A percentile compares a stretch with the other conserved stretches of the same genome.
These are phyloP conservation scores for Chlamydomonas sphaeroides DNA, from an alignment of 139 green algal species.

Conservation along the genomic window DNA sequence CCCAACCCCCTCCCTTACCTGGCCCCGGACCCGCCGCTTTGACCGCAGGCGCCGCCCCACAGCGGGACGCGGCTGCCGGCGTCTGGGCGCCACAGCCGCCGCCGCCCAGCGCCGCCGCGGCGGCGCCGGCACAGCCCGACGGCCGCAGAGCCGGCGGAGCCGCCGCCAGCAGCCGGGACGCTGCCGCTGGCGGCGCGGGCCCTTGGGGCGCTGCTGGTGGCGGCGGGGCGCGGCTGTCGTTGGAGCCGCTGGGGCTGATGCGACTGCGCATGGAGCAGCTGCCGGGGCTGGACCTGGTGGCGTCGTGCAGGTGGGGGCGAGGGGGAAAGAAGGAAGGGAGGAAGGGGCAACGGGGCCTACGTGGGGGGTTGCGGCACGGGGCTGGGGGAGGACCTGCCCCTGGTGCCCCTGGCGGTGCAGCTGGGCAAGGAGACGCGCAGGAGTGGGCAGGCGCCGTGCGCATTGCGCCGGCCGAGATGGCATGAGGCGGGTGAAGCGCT, in stretches of 20 bases:
- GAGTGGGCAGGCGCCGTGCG: too few species aligned
- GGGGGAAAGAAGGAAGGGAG: not conserved
- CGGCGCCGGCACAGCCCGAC: not conserved
- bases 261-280: not conserved
- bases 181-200: not conserved
- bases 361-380: not conserved
- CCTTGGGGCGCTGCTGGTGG: not conserved
- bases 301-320: conserved; percentile 20
- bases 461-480: too few species aligned
- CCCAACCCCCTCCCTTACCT: too few species aligned
- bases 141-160: too few species aligned
- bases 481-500: too few species aligned
- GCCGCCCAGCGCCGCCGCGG: too few species aligned
- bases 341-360: not conserved
- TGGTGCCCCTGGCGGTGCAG: not conserved
- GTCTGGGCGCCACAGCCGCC: too few species aligned
- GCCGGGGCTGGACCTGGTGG: not conserved
- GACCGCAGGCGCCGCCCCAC: too few species aligned
- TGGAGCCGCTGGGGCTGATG: not conserved
- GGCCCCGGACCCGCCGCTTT: too few species aligned
- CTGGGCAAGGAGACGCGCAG: too few species aligned
- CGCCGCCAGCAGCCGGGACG: not conserved
- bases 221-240: not conserved
- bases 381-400: not conserved
- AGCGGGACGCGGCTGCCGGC: too few species aligned